Evolutionary conservation across 2,329 filamentous ascomycete genomes (phyloP).

Genomic region (Pestalotiopsis sp.): DNA sequence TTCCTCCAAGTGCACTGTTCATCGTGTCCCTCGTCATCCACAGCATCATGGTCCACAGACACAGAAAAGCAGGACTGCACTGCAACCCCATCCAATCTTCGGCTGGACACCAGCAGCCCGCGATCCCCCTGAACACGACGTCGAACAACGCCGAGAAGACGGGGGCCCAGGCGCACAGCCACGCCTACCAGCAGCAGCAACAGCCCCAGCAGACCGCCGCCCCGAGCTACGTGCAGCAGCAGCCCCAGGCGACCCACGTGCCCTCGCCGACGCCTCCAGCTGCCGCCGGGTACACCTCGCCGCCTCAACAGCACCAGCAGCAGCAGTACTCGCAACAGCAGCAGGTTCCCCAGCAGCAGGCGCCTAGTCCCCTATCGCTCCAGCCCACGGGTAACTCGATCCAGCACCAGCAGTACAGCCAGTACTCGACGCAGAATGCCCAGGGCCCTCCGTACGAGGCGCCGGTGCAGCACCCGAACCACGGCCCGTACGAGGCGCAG

Average conservation of each 20-base stretch:
- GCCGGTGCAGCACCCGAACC: neutral
- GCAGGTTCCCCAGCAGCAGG: slow-evolving; percentile 17
- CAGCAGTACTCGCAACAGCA: slow-evolving; percentile 16
- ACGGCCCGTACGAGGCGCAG: slow-evolving; percentile 22
- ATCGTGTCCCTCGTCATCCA: slow-evolving; percentile 43
- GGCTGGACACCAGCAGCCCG: slow-evolving; percentile 17
- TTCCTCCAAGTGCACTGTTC: slow-evolving; percentile 41
- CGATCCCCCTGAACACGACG: slow-evolving; percentile 15
- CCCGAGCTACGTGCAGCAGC: slow-evolving; percentile 3
- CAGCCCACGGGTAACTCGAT: slow-evolving; percentile 21
- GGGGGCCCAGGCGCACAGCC: slow-evolving; percentile 29
- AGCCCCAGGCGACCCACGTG: slow-evolving; percentile 4
- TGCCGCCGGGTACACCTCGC: neutral
- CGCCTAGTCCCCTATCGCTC: slow-evolving; percentile 20
- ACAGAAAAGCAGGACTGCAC: slow-evolving; percentile 46
- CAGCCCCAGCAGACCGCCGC: slow-evolving; percentile 7
- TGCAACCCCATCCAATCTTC: slow-evolving; percentile 33
- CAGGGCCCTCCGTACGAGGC: slow-evolving; percentile 11
- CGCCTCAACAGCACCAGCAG: slow-evolving; percentile 19
- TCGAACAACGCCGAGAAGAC: slow-evolving; percentile 28
- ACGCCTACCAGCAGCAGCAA: slow-evolving; percentile 15
- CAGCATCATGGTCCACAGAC: slow-evolving; percentile 43
- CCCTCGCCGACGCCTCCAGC: slow-evolving; percentile 15
- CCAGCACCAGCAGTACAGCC: slow-evolving; percentile 15
- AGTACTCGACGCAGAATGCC: slow-evolving; percentile 16